Evolutionary conservation across 768 basidiomycete genomes (phyloP), one percentile per base, ranked within the genome.

Genomic region (Trichaptum fuscoviolaceum): DNA sequence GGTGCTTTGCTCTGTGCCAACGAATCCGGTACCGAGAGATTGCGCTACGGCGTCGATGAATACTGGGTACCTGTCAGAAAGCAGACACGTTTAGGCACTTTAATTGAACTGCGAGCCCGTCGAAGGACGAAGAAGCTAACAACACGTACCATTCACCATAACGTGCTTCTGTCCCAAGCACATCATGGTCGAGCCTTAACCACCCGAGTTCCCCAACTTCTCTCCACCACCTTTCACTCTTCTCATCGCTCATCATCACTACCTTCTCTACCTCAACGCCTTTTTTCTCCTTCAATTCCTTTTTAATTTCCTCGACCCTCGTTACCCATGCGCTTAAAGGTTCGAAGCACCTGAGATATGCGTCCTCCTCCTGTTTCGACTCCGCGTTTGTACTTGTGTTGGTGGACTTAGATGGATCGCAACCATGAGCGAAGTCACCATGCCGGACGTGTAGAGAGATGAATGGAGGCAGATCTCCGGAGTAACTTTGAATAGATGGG

Each of bases 31-130:
- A 23, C 86, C 90, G 57, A 76, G 77, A 0, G 88, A 88, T 71
- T 92, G 91, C 65, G 91, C 84, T 10, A 84, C 86, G 2, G 89
- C 88, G 71, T 92, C 90, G 63, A 92, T 82, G 63, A 92, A 76
- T 20, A 89, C 77, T 10, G 89, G 87, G 74, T 90, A 88, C 88
- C 89, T 89, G 69, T 24, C n/a, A 59, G 30, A 61, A 61, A 2
- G 23, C 12, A 24, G 23, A 17, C 10, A 61, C 3, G 8, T 9
- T 23, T 15, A 25, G 30, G 3, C 30, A 34, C 57, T 9, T n/a
- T 2, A 9, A 64, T n/a, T 68, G 66, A 23, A 58, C n/a, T 3
- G 57, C 30, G 58, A 65, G 63, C 10, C 25, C 3, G n/a, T 52
- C 59, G 60, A 12, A 63, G 4, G 23, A 63, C 52, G 62, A 58